Conservation (phyloP, 2,329 filamentous ascomycete genomes). For the Phyllosticta paracitricarpa region DNA sequence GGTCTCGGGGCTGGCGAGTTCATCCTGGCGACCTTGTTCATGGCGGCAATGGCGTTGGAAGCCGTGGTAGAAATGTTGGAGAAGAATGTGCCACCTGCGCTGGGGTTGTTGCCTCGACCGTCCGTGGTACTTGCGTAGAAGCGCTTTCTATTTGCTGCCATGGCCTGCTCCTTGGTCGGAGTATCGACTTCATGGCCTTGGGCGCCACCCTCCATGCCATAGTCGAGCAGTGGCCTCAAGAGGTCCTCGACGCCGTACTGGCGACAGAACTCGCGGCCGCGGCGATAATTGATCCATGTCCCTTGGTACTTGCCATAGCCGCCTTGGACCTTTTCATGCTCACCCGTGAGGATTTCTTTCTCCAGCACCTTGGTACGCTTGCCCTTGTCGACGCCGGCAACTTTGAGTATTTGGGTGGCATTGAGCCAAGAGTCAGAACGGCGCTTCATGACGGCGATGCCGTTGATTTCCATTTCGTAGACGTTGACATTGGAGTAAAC, state of each 20-base stretch:
- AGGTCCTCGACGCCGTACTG: conserved; percentile 67
- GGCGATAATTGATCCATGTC: conserved; percentile 93
- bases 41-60: conserved; percentile 85
- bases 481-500: conserved; percentile 94
- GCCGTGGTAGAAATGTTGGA: conserved; percentile 92
- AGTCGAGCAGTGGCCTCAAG: conserved; percentile 63
- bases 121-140: conserved; percentile 74
- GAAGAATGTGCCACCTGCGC: conserved; percentile 78
- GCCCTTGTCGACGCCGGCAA: conserved; percentile 93
- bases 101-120: conserved; percentile 51
- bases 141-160: conserved; percentile 84
- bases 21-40: conserved; percentile 83
- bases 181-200: conserved; percentile 76
- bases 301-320: conserved; percentile 99
- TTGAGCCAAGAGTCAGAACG: conserved; percentile 94
- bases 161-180: conserved; percentile 95
- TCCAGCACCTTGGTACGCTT: conserved; percentile 96
- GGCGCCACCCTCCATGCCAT: conserved; percentile 60
- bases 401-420: conserved; percentile 95
- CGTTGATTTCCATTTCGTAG: conserved; percentile 97
- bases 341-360: conserved; percentile 91
- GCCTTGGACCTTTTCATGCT: conserved; percentile 97
- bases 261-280: conserved; percentile 84
- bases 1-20: conserved; percentile 71
- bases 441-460: conserved; percentile 88